Evolutionary conservation across 108 stramenopile species (phyloP), one percentile per base, ranked within the genome.

Genomic region (Skeletonema marinoi): DNA sequence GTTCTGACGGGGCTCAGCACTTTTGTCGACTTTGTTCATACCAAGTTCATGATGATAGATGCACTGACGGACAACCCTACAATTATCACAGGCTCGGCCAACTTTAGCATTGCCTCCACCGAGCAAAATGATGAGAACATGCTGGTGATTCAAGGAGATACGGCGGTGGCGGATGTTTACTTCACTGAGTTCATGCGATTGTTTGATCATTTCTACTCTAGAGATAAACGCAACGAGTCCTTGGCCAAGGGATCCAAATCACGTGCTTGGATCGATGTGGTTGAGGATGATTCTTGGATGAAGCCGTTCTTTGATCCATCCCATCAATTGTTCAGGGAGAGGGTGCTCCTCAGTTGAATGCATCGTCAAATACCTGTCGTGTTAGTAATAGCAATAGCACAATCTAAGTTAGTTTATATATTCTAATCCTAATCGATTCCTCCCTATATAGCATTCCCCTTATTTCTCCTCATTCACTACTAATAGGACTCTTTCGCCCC

Each of bases 101-200:
- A 82, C 60, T 82, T 82, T 29, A 75, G 74, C 35, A 66, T 60
- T 38, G 74, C 81, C 9, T 82, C 81, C 11, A 75, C 66, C 14
- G 65, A 54, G 10, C 54, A 58, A n/a, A 82, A 82, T 72, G 81
- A 82, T 41, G 81, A 82, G 62, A 82, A 82, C 48, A 82, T 71
- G 66, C 35, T 82, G 25, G 48, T 82, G 9, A 73, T 82, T 64
- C 66, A 68, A 3, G 81, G 75, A 0, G 75, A 82, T 19, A 71
- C 70, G 13, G 16, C 48, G 4, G 81, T 82, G 54, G 74, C 81
- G 30, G 81, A 82, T 68, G 54, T 82, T 62, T 82, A 82, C 56
- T 67, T 82, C 2, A 82, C 81, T 1, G 81, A 82, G 19, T 82
- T 65, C 36, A 82, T 75, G 74, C 35, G 81, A 11, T 30, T 82